Evolutionary conservation across 2,329 filamentous ascomycete species (phyloP), one percentile per base, ranked within the genome.

Genomic region (Alternaria incomplexa): DNA sequence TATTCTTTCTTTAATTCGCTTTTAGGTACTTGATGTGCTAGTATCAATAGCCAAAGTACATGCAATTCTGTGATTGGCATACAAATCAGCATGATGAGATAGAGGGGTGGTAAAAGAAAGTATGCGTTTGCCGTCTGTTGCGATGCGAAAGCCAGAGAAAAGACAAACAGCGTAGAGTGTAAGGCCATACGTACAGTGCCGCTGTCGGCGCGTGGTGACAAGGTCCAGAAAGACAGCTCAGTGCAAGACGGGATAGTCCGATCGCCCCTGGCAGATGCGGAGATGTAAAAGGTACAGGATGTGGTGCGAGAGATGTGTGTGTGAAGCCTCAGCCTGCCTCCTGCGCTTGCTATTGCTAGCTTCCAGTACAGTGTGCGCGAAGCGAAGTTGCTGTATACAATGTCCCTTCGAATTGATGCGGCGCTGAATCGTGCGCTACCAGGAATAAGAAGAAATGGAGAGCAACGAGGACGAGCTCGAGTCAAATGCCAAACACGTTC

Each of bases 171-270:
- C 73, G 68, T 67, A 72, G 66, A 72, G 62, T 40, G 36, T 72
- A 70, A 77, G 76, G 76, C 77, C 61, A 79, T 80, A 80, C 78
- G 78, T 80, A 80, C 78, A 80, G 70, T 77, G 72, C 74, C 77
- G 68, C 77, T 73, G 66, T 64, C 65, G 64, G 69, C 65, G 71
- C 69, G 73, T 67, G 60, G 66, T 68, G 71, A 75, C 70, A 72
- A 71, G 67, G 66, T 73, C 76, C 69, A 66, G 68, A 73, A 75
- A 73, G 74, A 73, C 63, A 70, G 76, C 69, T 76, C 67, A 75
- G 73, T 57, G 72, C 70, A 70, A 75, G 65, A 74, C 51, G 65
- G 61, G 66, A 66, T 67, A 73, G 56, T 75, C 77, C 76, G 77
- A 79, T 78, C 76, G 77, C 77, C 77, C 71, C 77, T 79, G 77